Conservation (phyloP, 2,329 filamentous ascomycete genomes). For the Alternaria metachromatica region DNA sequence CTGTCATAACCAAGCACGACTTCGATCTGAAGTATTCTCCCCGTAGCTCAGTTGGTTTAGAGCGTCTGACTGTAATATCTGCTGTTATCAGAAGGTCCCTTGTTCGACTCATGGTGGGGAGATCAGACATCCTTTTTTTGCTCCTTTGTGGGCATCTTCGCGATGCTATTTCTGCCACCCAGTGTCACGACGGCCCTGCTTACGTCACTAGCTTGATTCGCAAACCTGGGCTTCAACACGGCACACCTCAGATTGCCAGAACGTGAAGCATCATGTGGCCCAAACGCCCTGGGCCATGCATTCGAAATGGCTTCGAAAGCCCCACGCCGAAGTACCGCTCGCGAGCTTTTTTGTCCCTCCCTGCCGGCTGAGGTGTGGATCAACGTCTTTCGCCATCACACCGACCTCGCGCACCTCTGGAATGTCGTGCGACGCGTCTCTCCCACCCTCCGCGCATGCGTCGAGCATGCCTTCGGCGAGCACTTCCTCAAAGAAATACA, state of each 20-base stretch:
- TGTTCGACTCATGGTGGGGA: constrained; percentile 43
- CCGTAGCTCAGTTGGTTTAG: constrained; percentile 45
- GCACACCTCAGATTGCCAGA: not conserved
- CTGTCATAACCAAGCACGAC: constrained; percentile 17
- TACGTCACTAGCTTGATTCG: constrained; percentile 2
- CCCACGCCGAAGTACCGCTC: not conserved
- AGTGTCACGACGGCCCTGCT: not conserved
- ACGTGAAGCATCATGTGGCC: not conserved
- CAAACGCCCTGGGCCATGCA: not conserved
- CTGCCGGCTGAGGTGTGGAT: constrained; percentile 47
- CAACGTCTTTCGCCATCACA: constrained; percentile 38
- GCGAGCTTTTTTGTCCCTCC: constrained; percentile 24
- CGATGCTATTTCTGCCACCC: not conserved
- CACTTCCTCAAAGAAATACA: constrained; percentile 26
- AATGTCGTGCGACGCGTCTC: constrained; percentile 38
- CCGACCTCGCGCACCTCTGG: constrained; percentile 43
- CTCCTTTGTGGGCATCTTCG: not conserved
- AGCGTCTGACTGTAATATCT: constrained; percentile 46
- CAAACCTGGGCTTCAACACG: not conserved
- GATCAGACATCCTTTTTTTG: constrained; percentile 23
- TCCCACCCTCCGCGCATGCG: constrained; percentile 32
- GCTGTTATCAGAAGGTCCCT: constrained; percentile 44
- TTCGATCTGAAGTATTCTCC: constrained; percentile 19
- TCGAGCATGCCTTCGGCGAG: constrained; percentile 39
- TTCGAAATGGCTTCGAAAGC: constrained; percentile 6